Base-by-base conservation (phyloP, 1,284 basidiomycete species). In the Bjerkandera adusta region DNA sequence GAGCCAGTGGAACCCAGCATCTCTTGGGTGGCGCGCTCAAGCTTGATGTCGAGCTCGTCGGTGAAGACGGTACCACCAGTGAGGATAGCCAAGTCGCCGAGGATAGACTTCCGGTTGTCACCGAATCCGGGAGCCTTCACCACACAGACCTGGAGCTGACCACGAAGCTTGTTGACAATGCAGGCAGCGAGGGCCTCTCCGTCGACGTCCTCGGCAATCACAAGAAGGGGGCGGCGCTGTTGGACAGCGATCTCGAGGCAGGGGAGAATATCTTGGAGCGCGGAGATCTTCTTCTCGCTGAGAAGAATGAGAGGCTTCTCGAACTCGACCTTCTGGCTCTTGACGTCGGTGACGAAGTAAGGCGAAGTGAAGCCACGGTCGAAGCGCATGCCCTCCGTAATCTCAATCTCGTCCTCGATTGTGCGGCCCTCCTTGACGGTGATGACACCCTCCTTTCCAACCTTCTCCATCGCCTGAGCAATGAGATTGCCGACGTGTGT, bases 381-480 rank as follows among this genome's bases (percentile, higher is more conserved):
- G 74, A 99, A 98, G 62, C 94, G 86, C 96, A 98, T 99, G 66
- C 96, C 96, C 73, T 99, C 96, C 25, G 96, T 98, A 65, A 99
- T 95, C 70, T 99, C 96, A 65, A 98, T 98, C 74, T 97, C 89
- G 66, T 99, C 96, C 61, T 97, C 93, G 57, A 96, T 96, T 11
- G 96, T 98, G 56, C 89, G 85, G 47, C 96, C 96, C 71, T 98
- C 96, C 78, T 97, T 97, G 69, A 99, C 95, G 51, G 96, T 99
- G 76, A 99, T 98, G 66, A 98, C 96, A 68, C 96, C 96, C 73
- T 99, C 96, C 76, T 97, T 97, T 67, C 96, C 96, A 53, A 98
- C 96, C 71, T 97, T 97, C 74, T 98, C 96, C 96, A 98, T 98
- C 2, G 96, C 96, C 64, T 94, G 92, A n/a, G 96, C 94, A 69